Percentiles rank a stretch among this genome's conserved stretches.
phyloP scores from a whole-genome alignment of 805 yeast species.

The Candida suzukii region DNA sequence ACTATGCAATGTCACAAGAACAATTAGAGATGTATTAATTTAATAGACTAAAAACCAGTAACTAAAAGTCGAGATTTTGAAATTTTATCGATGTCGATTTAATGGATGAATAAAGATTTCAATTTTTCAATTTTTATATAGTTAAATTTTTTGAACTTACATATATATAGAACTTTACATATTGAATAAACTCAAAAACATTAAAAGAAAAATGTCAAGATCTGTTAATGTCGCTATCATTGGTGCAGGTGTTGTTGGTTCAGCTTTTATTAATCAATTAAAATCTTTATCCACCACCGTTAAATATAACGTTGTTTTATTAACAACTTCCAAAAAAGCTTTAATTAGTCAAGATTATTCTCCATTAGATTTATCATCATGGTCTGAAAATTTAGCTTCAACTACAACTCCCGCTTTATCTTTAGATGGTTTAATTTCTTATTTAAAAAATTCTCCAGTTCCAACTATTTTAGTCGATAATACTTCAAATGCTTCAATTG shows the following conservation, averaged over 20 bases:
- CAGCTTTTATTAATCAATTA: conserved; percentile 82
- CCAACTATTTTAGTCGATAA: conserved; percentile 90
- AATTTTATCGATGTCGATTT: no score
- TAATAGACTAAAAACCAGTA: background rate
- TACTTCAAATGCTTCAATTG: conserved; percentile 79
- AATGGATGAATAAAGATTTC: no score
- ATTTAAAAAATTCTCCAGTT: conserved; percentile 53
- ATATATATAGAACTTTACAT: no score
- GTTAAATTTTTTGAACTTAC: no score
- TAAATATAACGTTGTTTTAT: conserved; percentile 67
- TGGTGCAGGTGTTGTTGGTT: conserved; percentile 94
- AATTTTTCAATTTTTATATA: no score
- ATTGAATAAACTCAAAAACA: no score
- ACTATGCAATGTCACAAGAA: conserved; percentile 28
- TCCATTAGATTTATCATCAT: conserved; percentile 59
- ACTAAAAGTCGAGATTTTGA: no score
- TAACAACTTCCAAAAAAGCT: conserved; percentile 71
- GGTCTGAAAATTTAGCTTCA: conserved; percentile 43
- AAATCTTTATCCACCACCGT: conserved; percentile 50
- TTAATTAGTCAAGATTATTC: conserved; percentile 60
- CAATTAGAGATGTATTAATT: background rate
- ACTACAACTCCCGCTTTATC: conserved; percentile 44
- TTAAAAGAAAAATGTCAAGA: conserved; percentile 31
- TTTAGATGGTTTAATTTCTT: conserved; percentile 52
- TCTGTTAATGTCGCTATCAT: conserved; percentile 64